A percentile compares a stretch with the other conserved stretches of the same genome.
Evolutionary conservation across 768 basidiomycete genomes (phyloP).

Genomic region (Leccinellum rugosiceps): DNA sequence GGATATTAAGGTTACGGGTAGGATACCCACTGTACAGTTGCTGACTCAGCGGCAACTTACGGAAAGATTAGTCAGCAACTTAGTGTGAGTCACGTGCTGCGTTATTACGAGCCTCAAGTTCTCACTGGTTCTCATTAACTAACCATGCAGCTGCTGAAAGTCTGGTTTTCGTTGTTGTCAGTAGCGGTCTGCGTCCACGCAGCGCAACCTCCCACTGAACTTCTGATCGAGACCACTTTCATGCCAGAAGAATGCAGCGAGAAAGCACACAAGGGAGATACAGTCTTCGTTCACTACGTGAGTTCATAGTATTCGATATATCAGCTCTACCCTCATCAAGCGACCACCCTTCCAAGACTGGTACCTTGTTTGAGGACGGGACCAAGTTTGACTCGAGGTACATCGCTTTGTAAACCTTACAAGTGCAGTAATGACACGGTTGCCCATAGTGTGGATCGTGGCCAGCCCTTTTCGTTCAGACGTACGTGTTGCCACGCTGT

Average conservation of each 20-base stretch:
- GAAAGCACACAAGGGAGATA: slow-evolving; percentile 59
- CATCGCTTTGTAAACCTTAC: slow-evolving; percentile 12
- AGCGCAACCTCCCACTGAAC: slow-evolving; percentile 48
- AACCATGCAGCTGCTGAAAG: slow-evolving; percentile 52
- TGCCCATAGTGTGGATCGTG: slow-evolving; percentile 62
- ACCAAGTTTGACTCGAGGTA: slow-evolving; percentile 90
- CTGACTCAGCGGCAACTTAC: slow-evolving; percentile 29
- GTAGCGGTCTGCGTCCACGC: slow-evolving; percentile 48
- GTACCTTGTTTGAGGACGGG: slow-evolving; percentile 71
- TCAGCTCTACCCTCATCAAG: background rate
- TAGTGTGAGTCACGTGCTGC: background rate
- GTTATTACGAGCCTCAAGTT: background rate
- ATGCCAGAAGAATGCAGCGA: slow-evolving; percentile 53
- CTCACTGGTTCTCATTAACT: background rate
- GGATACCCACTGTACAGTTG: slow-evolving; percentile 40
- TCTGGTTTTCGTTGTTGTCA: slow-evolving; percentile 44
- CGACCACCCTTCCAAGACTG: slow-evolving; percentile 41
- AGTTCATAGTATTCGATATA: slow-evolving; percentile 18
- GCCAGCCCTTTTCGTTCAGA: slow-evolving; percentile 70
- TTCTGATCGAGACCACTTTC: slow-evolving; percentile 60
- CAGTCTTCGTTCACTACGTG: slow-evolving; percentile 77
- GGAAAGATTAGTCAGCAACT: slow-evolving; percentile 1
- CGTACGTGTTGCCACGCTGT: slow-evolving; percentile 43
- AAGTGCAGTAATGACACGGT: background rate
- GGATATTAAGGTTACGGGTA: slow-evolving; percentile 34